Percentiles rank a stretch among this genome's conserved stretches.
phyloP scores from a whole-genome alignment of 345 rosid species.

The Fremontodendron californicum region DNA sequence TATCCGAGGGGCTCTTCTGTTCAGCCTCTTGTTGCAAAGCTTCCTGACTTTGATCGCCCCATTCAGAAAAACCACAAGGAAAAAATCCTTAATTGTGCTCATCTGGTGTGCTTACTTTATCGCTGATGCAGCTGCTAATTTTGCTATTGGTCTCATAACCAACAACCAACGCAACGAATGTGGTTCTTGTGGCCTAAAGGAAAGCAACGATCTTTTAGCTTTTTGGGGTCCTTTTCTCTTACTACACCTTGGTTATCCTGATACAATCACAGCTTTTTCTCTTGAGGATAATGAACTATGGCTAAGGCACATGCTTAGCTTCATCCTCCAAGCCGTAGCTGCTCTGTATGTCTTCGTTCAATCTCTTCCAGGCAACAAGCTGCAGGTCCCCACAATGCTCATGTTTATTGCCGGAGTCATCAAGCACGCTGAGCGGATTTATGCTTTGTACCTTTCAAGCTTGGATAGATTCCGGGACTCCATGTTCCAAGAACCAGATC shows the following conservation, averaged over 20 bases:
- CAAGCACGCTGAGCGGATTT: slow-evolving; percentile 54
- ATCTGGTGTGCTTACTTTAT: slow-evolving; percentile 52
- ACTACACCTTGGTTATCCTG: slow-evolving; percentile 61
- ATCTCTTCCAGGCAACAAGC: slow-evolving; percentile 25
- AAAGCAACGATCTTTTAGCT: slow-evolving; percentile 37
- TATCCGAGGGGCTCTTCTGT: slow-evolving; percentile 42
- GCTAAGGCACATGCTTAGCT: slow-evolving; percentile 45
- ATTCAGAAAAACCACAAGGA: slow-evolving; percentile 36
- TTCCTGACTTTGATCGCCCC: slow-evolving; percentile 46
- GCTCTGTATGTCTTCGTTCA: slow-evolving; percentile 41
- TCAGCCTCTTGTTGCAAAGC: slow-evolving; percentile 48
- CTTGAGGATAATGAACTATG: slow-evolving; percentile 63
- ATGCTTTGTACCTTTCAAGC: slow-evolving; percentile 47
- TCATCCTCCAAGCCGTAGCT: slow-evolving; percentile 37
- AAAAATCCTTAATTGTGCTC: slow-evolving; percentile 21
- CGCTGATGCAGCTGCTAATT: slow-evolving; percentile 52
- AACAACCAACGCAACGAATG: slow-evolving; percentile 17
- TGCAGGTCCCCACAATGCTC: slow-evolving; percentile 30
- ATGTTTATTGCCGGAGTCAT: slow-evolving; percentile 40
- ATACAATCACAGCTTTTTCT: slow-evolving; percentile 54
- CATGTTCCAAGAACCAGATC: slow-evolving; percentile 46
- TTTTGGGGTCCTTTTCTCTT: slow-evolving; percentile 65
- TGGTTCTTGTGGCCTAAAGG: neutral
- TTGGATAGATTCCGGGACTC: slow-evolving; percentile 46
- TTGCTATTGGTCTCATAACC: slow-evolving; percentile 49